phyloP scores from a whole-genome alignment of 2,329 filamentous ascomycete genomes.

The Pseudocercospora eumusae region DNA sequence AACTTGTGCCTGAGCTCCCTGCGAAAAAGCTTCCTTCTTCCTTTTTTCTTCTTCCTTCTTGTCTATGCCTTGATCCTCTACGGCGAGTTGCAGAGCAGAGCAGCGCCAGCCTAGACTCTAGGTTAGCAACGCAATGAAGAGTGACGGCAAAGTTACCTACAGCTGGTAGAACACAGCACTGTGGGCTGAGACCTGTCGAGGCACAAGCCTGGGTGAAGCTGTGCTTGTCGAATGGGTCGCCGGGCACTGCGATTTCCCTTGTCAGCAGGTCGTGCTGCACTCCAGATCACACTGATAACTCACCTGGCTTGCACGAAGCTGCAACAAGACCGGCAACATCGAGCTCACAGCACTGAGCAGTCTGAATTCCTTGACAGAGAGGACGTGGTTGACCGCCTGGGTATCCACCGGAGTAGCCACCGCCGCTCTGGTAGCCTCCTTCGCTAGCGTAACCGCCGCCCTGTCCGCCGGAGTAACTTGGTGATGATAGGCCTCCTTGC shows the following conservation, averaged over 20 bases:
- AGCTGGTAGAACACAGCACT: conserved; percentile 13
- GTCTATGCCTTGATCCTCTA: not conserved
- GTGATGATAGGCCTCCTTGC: not conserved
- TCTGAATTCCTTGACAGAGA: conserved; percentile 12
- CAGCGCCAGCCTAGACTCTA: conserved; percentile 9
- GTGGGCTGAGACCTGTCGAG: conserved; percentile 1
- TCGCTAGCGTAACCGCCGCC: not conserved
- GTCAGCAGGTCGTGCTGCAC: not conserved
- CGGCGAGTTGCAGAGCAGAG: conserved; percentile 14
- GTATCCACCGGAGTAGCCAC: not conserved
- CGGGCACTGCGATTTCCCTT: not conserved
- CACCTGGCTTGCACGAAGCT: conserved; percentile 13
- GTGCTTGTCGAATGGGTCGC: conserved; percentile 74
- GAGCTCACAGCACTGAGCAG: conserved; percentile 15
- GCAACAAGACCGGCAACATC: conserved; percentile 9
- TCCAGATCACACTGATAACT: not conserved
- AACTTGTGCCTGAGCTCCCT: too few relatives aligned
- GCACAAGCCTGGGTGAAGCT: conserved; percentile 74
- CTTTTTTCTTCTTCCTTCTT: too few relatives aligned
- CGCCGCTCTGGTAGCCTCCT: not conserved
- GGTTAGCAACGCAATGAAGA: not conserved
- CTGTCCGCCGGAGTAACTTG: not conserved
- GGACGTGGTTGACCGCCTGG: not conserved
- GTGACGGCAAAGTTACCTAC: not conserved
- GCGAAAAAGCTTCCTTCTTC: too few relatives aligned